Base-by-base conservation (phyloP, 164 flowering plant genomes). In the Brasenia schreberi region DNA sequence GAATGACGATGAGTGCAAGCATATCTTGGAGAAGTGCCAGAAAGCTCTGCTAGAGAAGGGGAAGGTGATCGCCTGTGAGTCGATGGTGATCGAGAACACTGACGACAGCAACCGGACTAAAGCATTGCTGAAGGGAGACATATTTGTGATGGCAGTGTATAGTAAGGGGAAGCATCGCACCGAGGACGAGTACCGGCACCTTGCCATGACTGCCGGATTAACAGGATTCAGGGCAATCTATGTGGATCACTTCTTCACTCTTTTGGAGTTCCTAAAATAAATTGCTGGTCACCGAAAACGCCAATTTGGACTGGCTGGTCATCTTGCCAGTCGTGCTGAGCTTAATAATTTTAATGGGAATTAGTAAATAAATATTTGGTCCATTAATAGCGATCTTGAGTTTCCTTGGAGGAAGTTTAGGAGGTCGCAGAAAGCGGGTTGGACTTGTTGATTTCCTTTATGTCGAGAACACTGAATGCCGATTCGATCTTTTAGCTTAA, bases 51-150 rank as follows among this genome's bases (percentile, higher is more conserved):
- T 90, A 0, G 64, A 43, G 11, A 87, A 85, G 65, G 92, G 96
- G 62, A 87, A 87, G 73, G 7, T 89, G 72, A 84, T 89, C 0
- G 96, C 89, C 0, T 89, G 92, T 56, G 92, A 89, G 73, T 92
- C 92, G 12, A 85, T 85, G 66, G 65, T 85, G 66, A 90, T 92
- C 0, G 68, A 71, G 67, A 61, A 78, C 59, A 69, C 89, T 0
- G 90, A 89, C 66, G 77, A 68, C n/a, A 89, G 89, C 43, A 85
- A 73, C 6, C 70, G 90, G 64, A 89, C 92, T 0, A 73, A 89
- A 5, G 90, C 89, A 11, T 77, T 85, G 0, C 73, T 89, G 0
- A 85, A 77, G 71, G 87, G 84, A 5, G 92, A 89, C 77, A 81
- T 89, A 19, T 89, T 89, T 62, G 86, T 84, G 33, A 89, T 89